Evolutionary conservation across 2,329 filamentous ascomycete genomes (phyloP).

Genomic region (Nemania serpens): DNA sequence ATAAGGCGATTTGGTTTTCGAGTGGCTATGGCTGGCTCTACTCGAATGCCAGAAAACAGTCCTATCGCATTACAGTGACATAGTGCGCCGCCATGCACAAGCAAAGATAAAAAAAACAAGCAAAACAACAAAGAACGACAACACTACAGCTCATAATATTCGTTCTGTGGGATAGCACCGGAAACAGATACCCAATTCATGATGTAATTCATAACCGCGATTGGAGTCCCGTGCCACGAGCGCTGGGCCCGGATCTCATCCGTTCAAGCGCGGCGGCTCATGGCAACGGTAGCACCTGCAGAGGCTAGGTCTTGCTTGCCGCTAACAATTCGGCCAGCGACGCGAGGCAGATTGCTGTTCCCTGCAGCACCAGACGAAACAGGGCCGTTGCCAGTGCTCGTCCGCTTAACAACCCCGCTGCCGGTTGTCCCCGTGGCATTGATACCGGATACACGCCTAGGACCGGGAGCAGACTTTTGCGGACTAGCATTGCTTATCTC

Average conservation of each 20-base stretch:
- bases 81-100: constrained; percentile 32
- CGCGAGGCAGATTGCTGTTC: constrained; percentile 60
- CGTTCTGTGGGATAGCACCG: constrained; percentile 28
- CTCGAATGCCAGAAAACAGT: constrained; percentile 25
- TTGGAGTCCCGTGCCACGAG: constrained; percentile 11
- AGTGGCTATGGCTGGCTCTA: constrained; percentile 20
- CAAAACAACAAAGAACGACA: constrained; percentile 19
- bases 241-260: background rate
- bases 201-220: constrained; percentile 28
- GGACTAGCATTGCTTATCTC: constrained; percentile 66
- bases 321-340: constrained; percentile 60
- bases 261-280: constrained; percentile 56
- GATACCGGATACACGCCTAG: constrained; percentile 52
- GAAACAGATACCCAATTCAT: constrained; percentile 38
- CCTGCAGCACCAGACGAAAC: constrained; percentile 38
- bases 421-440: constrained; percentile 44
- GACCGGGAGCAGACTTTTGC: constrained; percentile 58
- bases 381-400: constrained; percentile 55
- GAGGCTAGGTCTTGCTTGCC: constrained; percentile 63
- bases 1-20: constrained; percentile 20
- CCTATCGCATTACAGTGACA: constrained; percentile 28
- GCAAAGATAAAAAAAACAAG: constrained; percentile 1
- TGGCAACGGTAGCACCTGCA: constrained; percentile 62
- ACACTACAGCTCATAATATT: constrained; percentile 25
- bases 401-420: constrained; percentile 53